These are phyloP conservation scores for Plantago coronopus DNA, from an alignment of 305 asterid genomes.

Conservation along the genomic window DNA sequence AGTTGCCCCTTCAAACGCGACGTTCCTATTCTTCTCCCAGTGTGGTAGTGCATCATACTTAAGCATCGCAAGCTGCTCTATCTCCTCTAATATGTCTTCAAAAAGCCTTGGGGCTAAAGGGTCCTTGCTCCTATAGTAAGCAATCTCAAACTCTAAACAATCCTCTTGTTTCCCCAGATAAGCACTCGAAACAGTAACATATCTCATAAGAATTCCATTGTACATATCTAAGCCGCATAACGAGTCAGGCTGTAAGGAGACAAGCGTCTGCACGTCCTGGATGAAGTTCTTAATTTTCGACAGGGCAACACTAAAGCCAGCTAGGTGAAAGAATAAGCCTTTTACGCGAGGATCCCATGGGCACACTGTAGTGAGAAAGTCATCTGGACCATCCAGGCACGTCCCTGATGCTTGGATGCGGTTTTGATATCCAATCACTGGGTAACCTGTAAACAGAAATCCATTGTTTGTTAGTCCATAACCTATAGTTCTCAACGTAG, in stretches of 20 bases:
- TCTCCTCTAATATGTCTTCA: constrained; percentile 41
- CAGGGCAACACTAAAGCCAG: constrained; percentile 41
- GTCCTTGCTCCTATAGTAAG: constrained; percentile 45
- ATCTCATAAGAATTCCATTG: constrained; percentile 48
- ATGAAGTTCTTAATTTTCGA: constrained; percentile 34
- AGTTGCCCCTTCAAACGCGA: constrained; percentile 42
- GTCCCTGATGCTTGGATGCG: constrained; percentile 48
- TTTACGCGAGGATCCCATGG: constrained; percentile 50
- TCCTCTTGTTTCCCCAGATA: constrained; percentile 51
- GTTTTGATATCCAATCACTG: constrained; percentile 38
- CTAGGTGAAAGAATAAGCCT: constrained; percentile 44
- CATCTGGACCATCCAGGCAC: constrained; percentile 40
- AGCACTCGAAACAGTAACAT: constrained; percentile 46
- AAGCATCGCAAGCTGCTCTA: constrained; percentile 48
- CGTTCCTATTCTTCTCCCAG: constrained; percentile 57
- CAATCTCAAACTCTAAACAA: constrained; percentile 42
- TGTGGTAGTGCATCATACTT: constrained; percentile 47
- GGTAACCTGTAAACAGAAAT: constrained; percentile 35
- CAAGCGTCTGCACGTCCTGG: constrained; percentile 38
- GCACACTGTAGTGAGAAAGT: constrained; percentile 29
- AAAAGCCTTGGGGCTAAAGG: constrained; percentile 39
- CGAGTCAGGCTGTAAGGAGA: constrained; percentile 31
- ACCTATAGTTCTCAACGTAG: too few species aligned
- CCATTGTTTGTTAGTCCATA: constrained; percentile 28
- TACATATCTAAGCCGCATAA: constrained; percentile 40